Evolutionary conservation across 768 basidiomycete species (phyloP).

Genomic region (Boletus rubescentipes): DNA sequence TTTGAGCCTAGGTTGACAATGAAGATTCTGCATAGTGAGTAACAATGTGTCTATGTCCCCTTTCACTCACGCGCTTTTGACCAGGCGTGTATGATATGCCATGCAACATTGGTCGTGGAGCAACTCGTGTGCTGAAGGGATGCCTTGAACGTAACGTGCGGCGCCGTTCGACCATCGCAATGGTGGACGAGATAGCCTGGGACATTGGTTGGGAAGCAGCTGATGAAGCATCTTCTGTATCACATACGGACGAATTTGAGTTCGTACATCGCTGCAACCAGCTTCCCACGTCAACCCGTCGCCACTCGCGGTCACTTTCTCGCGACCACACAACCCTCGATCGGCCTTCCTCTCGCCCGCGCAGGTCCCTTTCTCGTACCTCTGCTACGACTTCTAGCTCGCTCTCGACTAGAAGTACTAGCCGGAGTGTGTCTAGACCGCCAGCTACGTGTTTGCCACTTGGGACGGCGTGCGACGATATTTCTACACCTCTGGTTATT

Average conservation of each 20-base stretch:
- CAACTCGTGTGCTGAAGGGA: slow-evolving; percentile 70
- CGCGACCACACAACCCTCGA: slow-evolving; percentile 15
- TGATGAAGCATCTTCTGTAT: slow-evolving; percentile 34
- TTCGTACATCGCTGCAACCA: slow-evolving; percentile 20
- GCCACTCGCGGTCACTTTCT: slow-evolving; percentile 31
- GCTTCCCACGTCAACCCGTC: slow-evolving; percentile 17
- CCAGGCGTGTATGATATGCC: slow-evolving; percentile 68
- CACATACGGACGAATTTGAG: slow-evolving; percentile 30
- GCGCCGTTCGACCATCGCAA: slow-evolving; percentile 75
- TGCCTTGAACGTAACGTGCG: slow-evolving; percentile 68
- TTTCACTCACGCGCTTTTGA: slow-evolving; percentile 8
- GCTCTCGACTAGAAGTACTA: slow-evolving; percentile 37
- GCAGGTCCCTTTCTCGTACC: slow-evolving; percentile 51
- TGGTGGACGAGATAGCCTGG: slow-evolving; percentile 81
- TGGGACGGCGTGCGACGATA: slow-evolving; percentile 28
- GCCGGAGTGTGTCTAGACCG: slow-evolving; percentile 43
- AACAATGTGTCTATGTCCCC: slow-evolving; percentile 16
- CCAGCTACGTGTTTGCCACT: slow-evolving; percentile 25
- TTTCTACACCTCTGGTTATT: slow-evolving; percentile 26
- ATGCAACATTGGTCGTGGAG: slow-evolving; percentile 53
- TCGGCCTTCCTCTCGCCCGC: slow-evolving; percentile 29
- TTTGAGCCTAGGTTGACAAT: slow-evolving; percentile 91
- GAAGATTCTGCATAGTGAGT: slow-evolving; percentile 83
- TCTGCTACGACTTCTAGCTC: slow-evolving; percentile 43
- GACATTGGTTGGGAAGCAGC: slow-evolving; percentile 68